These are phyloP conservation scores for Scenedesmus sp. DNA, from an alignment of 163 green algal species.

Conservation along the genomic window DNA sequence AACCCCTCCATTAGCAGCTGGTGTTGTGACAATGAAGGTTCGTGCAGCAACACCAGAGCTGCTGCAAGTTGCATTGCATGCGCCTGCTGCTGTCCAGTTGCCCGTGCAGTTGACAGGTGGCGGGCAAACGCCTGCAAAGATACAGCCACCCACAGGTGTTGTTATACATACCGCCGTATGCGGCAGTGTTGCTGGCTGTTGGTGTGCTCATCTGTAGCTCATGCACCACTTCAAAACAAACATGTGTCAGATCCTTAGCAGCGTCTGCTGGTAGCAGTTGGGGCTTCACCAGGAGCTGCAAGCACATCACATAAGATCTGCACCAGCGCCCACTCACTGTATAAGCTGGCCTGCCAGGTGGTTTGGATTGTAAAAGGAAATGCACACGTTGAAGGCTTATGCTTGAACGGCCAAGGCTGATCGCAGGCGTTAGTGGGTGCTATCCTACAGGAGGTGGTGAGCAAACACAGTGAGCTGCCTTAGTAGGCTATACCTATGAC, in stretches of 20 bases:
- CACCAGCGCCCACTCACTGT: neutral
- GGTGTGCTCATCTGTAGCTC: neutral
- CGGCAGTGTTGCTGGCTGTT: neutral
- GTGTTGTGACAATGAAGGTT: neutral
- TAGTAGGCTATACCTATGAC: too few species aligned
- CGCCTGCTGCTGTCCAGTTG: neutral
- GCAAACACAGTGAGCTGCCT: neutral
- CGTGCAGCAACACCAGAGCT: neutral
- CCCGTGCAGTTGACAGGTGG: neutral
- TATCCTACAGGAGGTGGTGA: neutral
- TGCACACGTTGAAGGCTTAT: neutral
- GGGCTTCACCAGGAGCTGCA: neutral
- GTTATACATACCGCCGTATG: neutral
- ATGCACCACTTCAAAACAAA: neutral
- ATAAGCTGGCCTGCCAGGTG: neutral
- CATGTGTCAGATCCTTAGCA: neutral
- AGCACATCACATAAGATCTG: neutral
- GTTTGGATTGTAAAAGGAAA: neutral
- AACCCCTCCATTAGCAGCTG: neutral
- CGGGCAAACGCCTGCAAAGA: neutral
- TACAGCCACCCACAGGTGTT: neutral
- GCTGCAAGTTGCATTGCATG: constrained; percentile 17
- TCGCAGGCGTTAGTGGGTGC: neutral
- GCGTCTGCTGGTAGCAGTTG: neutral
- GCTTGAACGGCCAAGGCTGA: neutral